A percentile compares a stretch with the other conserved stretches of the same genome.
Conservation (phyloP, 108 stramenopile genomes). For the Cyclotella cryptica region DNA sequence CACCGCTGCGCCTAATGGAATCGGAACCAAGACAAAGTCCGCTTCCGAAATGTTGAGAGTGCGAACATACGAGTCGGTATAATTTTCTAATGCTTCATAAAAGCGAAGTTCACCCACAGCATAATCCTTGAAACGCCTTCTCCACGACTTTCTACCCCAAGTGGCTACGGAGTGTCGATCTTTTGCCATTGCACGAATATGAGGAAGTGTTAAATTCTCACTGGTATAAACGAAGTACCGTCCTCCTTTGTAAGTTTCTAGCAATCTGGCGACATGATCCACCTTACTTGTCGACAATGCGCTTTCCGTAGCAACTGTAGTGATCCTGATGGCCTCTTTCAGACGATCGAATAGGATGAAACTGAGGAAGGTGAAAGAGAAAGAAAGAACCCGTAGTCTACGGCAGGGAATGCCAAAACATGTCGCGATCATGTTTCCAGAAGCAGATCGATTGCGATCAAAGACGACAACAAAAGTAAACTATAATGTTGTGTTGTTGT, state of each 20-base stretch:
- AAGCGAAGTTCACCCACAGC: conserved; percentile 5
- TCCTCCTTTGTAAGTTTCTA: background rate
- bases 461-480: too few relatives aligned
- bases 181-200: background rate
- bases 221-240: conserved; percentile 14
- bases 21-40: conserved; percentile 43
- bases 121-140: background rate
- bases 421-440: too few relatives aligned
- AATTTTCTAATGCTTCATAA: conserved; percentile 1
- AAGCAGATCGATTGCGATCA: too few relatives aligned
- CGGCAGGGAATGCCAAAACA: too few relatives aligned
- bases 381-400: too few relatives aligned
- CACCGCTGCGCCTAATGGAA: conserved; percentile 20
- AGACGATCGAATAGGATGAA: too few relatives aligned
- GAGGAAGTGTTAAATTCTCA: conserved; percentile 13
- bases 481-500: too few relatives aligned
- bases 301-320: too few relatives aligned
- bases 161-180: background rate
- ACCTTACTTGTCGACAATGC: background rate
- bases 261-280: background rate
- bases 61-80: conserved; percentile 1
- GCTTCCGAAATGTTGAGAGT: conserved; percentile 31
- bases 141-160: conserved; percentile 4
- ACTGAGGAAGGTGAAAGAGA: too few relatives aligned
- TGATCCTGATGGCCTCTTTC: too few relatives aligned